Percentiles rank a stretch among this genome's conserved stretches.
These are phyloP conservation scores for Dujonia santamariae DNA, from an alignment of 1,139 yeast genomes.

Conservation along the genomic window DNA sequence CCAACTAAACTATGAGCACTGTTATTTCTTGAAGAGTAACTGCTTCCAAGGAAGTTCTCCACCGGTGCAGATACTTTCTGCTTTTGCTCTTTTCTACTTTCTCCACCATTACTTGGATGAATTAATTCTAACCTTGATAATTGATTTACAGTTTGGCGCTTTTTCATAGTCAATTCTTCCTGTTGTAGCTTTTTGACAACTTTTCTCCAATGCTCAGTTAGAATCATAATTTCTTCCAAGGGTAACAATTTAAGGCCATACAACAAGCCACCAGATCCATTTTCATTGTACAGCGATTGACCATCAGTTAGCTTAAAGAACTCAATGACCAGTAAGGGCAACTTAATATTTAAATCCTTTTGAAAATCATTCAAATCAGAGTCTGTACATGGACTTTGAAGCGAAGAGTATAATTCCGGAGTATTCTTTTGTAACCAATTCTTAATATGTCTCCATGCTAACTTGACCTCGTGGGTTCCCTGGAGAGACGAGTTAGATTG, in stretches of 20 bases:
- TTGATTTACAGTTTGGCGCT: constrained; percentile 18
- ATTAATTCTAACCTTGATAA: constrained; percentile 25
- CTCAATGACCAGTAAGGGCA: constrained; percentile 61
- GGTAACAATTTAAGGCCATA: constrained; percentile 66
- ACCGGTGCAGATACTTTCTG: constrained; percentile 1
- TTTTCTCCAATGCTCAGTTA: constrained; percentile 67
- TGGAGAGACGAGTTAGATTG: background rate
- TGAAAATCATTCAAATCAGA: constrained; percentile 64
- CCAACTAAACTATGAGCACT: constrained; percentile 5
- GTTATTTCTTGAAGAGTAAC: constrained; percentile 2
- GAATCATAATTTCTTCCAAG: constrained; percentile 58
- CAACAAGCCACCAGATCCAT: constrained; percentile 58
- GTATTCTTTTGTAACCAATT: constrained; percentile 55
- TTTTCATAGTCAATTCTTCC: constrained; percentile 23
- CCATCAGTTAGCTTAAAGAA: constrained; percentile 68
- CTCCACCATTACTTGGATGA: constrained; percentile 12
- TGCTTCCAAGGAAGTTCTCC: background rate
- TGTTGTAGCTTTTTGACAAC: constrained; percentile 49
- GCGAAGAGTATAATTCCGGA: constrained; percentile 53
- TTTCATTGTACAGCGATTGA: constrained; percentile 46
- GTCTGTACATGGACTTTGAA: constrained; percentile 62
- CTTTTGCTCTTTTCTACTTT: background rate
- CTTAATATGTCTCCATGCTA: constrained; percentile 72
- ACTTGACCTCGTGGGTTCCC: constrained; percentile 60
- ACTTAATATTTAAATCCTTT: constrained; percentile 52